Evolutionary conservation across 495 filamentous ascomycete genomes (phyloP).

Genomic region (Daldinia grandis): DNA sequence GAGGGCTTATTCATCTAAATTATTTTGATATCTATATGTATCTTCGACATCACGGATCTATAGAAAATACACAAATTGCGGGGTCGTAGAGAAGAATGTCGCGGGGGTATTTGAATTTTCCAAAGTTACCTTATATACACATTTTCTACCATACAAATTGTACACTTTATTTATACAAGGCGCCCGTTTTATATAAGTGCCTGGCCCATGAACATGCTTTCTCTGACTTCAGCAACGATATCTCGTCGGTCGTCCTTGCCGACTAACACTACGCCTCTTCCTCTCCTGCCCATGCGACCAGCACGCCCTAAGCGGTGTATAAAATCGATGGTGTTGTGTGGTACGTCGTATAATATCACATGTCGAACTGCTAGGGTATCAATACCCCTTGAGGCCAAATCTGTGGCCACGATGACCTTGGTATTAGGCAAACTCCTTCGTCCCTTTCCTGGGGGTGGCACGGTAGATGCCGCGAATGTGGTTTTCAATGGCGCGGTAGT

Average conservation of each 20-base stretch:
- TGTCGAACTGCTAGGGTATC: conserved; percentile 92
- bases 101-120: not conserved
- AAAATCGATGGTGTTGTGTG: conserved; percentile 95
- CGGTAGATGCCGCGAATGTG: conserved; percentile 11
- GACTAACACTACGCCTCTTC: conserved; percentile 87
- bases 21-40: no score
- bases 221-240: conserved; percentile 89
- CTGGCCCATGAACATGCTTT: conserved; percentile 92
- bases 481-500: conserved; percentile 55
- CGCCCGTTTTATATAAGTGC: conserved; percentile 71
- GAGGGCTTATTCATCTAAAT: no score
- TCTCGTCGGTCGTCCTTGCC: conserved; percentile 89
- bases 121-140: not conserved
- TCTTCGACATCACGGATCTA: not conserved
- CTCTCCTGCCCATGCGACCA: conserved; percentile 90
- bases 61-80: not conserved
- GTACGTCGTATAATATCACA: conserved; percentile 93
- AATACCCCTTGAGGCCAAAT: conserved; percentile 90
- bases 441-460: conserved; percentile 33
- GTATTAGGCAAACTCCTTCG: conserved; percentile 66
- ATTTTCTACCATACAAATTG: not conserved
- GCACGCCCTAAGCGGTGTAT: conserved; percentile 93
- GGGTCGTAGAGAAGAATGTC: not conserved
- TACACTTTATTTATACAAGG: conserved; percentile 5
- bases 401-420: conserved; percentile 92